Base-by-base conservation (phyloP, 192 early-diverging fungal genomes). In the Pilaira anomala region DNA sequence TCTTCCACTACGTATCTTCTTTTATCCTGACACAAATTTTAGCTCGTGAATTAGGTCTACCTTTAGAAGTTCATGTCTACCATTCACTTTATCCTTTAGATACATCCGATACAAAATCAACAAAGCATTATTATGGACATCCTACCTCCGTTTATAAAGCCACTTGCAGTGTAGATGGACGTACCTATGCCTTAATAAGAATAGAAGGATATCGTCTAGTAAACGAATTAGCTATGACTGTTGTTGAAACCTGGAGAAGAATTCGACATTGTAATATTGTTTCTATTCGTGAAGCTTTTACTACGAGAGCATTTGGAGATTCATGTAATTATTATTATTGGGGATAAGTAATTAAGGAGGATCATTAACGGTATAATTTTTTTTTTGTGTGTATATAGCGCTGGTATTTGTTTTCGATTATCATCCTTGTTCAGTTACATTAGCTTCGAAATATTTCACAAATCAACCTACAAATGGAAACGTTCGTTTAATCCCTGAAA, bases 301-400 rank as follows among this genome's bases (percentile, higher is more conserved):
- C 95, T 1, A 98, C 94, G 6, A 91, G 88, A 44, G 92, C 92
- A 2, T 98, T 98, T 85, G 94, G 93, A 14, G 96, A 98, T 69
- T 83, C 89, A 49, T 94, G 89, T 91, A 71, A 24, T 22, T 16
- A 24, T 14, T 26, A 25, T 44, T 25, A 14, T 12, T 33, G n/a
- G n/a, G n/a, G n/a, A 33, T 33, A 33, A 4, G 30, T 33, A 25
- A 55, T 30, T 11, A 16, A 3, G 1, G 2, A 7, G 8, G 30
- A 30, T 18, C 3, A 3, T 42, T 14, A 24, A n/a, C n/a, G 3
- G 19, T 26, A 11, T 26, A 51, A 51, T 26, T 28, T 52, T 28
- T 28, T 28, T 22, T 22, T 21, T 5, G 2, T 25, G 21, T 3
- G 21, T 12, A 7, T 12, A 52, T 48, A 89, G 86, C 96, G 24